Evolutionary conservation across 805 yeast species (phyloP), one percentile per base, ranked within the genome.

Genomic region (Yamadazyma sp.): DNA sequence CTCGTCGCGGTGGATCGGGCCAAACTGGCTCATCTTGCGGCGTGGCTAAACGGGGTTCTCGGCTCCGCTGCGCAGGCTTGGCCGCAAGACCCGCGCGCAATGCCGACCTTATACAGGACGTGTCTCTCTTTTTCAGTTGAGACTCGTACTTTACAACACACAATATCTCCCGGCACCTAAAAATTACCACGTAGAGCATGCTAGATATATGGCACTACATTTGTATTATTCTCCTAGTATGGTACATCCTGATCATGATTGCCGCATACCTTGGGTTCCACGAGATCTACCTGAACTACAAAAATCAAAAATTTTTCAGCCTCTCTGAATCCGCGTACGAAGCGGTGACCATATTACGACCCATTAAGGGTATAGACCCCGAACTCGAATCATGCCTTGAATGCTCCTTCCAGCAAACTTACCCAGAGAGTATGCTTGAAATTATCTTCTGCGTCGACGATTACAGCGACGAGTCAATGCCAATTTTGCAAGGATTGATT

Each of bases 311-410:
- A 18, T 27, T 24, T 14, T 31, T 41, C 22, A 22, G 19, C 3
- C 17, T 41, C 1, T 5, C 12, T 1, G 8, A 24, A 3, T 18
- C 16, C 17, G 23, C 32, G 15, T 21, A 29, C 12, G 71, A 64
- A 41, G 65, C 70, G 6, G 95, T 88, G 13, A 76, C 93, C 1
- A 84, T 89, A 17, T 54, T 88, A 23, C 63, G 96, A 20, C 96
- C 96, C 0, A 67, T 88, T 41, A 86, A 86, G 53, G 96, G 96
- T 12, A 62, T 86, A 12, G 96, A 88, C 56, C 76, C 89, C 1
- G 90, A 82, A 47, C 70, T 87, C 60, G 74, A 70, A 25, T 57
- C 72, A 8, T 87, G 95, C 53, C 61, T 89, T 25, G 77, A 76
- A 40, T 74, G 84, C 19, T 76, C 88, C 4, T 76, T 87, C 40